Base-by-base conservation (phyloP, 202 grass and related monocot species). In the Digitaria exilis region DNA sequence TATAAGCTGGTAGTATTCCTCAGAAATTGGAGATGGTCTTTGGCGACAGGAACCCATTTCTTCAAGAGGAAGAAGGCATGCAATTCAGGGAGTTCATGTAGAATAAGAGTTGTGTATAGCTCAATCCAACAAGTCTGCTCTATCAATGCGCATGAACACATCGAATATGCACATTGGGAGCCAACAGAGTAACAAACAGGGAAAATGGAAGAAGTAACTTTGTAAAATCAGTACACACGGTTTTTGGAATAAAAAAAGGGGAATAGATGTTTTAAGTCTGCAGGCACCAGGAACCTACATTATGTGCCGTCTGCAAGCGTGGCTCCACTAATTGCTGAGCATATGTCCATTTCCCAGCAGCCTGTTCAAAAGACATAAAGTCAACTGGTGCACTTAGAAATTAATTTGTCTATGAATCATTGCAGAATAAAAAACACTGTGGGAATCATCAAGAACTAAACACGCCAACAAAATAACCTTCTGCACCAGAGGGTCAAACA, bases 281-380 rank as follows among this genome's bases (percentile, higher is more conserved):
- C 2, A 63, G 60, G 29, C 29, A 34, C 29, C 29, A 63, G 60
- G 60, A 32, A 63, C 60, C 60, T 63, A 63, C 29, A 16, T 54
- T 90, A 48, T 67, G 60, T 7, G 68, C 39, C n/a, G 42, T 73
- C 57, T 88, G 76, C 58, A 92, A 15, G 13, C 88, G 85, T 30
- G 90, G 88, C 37, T 81, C 87, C 65, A 84, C 49, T 78, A 71
- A 65, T 81, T 46, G 73, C 29, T 57, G 48, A 28, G 72, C 82
- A 24, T 79, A 43, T 49, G 42, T 29, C 71, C 65, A 70, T 52
- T 74, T 95, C 65, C 82, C 65, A 2, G 34, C 49, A 9, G 81
- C 86, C 89, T 92, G 65, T 31, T 12, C 43, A 30, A 55, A 69
- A 60, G 35, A 51, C 22, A 72, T 58, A 30, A 22, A 78, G 1